Base-by-base conservation (phyloP, 192 early-diverging fungal species). In the Piromyces sp. region DNA sequence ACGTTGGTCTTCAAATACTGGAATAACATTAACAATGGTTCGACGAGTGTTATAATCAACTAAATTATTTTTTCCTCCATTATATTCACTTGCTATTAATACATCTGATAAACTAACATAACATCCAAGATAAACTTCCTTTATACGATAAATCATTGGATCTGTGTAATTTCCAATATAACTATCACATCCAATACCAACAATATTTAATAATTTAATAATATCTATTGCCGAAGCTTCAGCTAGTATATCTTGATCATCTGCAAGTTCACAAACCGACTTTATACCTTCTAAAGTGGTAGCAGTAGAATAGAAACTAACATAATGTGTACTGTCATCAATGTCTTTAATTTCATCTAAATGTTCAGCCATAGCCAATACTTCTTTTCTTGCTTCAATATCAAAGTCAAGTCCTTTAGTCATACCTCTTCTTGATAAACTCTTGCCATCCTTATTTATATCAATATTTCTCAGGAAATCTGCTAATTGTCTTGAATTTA, bases 131-230 rank as follows among this genome's bases (percentile, higher is more conserved):
- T 36, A 79, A 28, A 85, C 31, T 19, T 86, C 40, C n/a, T 85
- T 83, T 37, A 86, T 29, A 31, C 68, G 82, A 81, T 81, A 86
- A 17, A 78, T 86, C 82, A 84, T 86, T 3, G 85, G 31, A 33
- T 86, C 85, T 7, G 85, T 82, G 30, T 84, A 86, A 37, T 86
- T 83, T 16, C 84, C 81, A 15, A 85, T 30, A 16, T 33, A 78
- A 31, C 79, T 31, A 81, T 84, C 40, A 86, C 85, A 51, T 51
- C 42, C 42, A 51, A 51, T 51, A 51, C 85, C 84, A n/a, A 86
- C 85, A 29, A 86, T 83, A 80, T 86, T 86, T 30, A 86, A 83
- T 29, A 86, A 30, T 31, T 86, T 84, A n/a, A 86, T 36, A 30
- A 86, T 83, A 29, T 83, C 30, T 29, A 80, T 17, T 30, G 30